A percentile compares a stretch with the other conserved stretches of the same genome.
Conservation (phyloP, 352 stramenopile species). For the Pythium volutum region DNA sequence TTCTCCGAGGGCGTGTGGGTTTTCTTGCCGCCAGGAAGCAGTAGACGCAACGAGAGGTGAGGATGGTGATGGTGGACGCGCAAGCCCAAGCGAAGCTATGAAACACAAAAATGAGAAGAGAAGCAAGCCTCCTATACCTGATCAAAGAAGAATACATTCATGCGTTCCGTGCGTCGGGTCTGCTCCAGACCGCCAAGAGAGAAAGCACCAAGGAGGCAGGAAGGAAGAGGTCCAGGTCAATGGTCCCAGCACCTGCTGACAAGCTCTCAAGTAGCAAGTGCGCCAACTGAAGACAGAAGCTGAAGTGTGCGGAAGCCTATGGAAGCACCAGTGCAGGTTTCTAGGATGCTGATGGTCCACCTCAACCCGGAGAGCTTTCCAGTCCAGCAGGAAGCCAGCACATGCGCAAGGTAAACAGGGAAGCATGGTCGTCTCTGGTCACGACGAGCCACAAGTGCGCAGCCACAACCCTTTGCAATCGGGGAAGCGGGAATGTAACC, state of each 20-base stretch:
- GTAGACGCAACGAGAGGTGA: neutral
- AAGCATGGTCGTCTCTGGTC: too few species aligned
- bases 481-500: too few species aligned
- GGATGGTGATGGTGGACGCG: neutral
- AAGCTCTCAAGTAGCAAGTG: conserved; percentile 7
- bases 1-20: neutral
- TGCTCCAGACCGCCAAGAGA: conserved; percentile 9
- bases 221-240: neutral
- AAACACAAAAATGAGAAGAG: conserved; percentile 11
- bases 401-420: too few species aligned
- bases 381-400: too few species aligned
- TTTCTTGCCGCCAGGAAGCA: neutral
- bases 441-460: too few species aligned
- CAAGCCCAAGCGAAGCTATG: conserved; percentile 11
- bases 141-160: conserved; percentile 27
- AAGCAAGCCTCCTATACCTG: conserved; percentile 15
- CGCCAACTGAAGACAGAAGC: neutral
- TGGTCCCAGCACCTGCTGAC: conserved; percentile 1
- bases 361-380: too few species aligned
- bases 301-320: neutral
- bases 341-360: too few species aligned
- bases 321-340: neutral
- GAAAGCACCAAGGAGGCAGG: neutral
- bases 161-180: conserved; percentile 16
- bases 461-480: too few species aligned